Conservation (phyloP, 768 basidiomycete genomes). For the Rhizopogon rudus region DNA sequence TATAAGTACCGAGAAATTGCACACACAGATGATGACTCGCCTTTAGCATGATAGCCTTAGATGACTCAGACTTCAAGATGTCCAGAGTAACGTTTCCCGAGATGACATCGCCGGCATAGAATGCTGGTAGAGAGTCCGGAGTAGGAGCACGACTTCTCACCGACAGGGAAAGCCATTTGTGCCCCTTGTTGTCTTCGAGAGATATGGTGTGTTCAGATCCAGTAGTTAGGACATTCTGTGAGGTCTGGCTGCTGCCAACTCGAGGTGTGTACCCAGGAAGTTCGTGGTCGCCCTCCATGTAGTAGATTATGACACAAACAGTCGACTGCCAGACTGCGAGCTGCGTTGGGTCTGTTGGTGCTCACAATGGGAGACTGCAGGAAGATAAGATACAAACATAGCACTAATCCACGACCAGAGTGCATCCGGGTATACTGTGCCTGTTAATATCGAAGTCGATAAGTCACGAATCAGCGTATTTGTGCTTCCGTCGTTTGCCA, state of each 20-base stretch:
- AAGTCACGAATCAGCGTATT: neutral
- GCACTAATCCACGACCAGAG: neutral
- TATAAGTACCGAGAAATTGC: neutral
- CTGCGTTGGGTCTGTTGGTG: neutral
- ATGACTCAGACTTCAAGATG: constrained; percentile 41
- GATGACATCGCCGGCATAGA: constrained; percentile 44
- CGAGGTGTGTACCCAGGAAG: constrained; percentile 13
- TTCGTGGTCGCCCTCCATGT: constrained; percentile 8
- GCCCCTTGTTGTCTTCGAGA: constrained; percentile 36
- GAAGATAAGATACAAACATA: neutral
- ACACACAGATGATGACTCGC: neutral
- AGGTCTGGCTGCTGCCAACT: neutral
- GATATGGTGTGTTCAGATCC: constrained; percentile 33
- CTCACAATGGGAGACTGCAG: neutral
- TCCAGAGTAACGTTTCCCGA: constrained; percentile 48
- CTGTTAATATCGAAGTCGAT: neutral
- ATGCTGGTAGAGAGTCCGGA: constrained; percentile 37
- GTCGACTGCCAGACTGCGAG: neutral
- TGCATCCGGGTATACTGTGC: neutral
- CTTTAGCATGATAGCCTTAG: constrained; percentile 43
- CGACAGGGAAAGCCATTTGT: constrained; percentile 43
- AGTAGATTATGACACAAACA: neutral
- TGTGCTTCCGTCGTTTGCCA: too few relatives aligned
- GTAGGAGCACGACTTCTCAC: constrained; percentile 38
- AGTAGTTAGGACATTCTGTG: neutral